These are phyloP conservation scores for Fusarium sp. DNA, from an alignment of 2,329 filamentous ascomycete species.

Conservation along the genomic window DNA sequence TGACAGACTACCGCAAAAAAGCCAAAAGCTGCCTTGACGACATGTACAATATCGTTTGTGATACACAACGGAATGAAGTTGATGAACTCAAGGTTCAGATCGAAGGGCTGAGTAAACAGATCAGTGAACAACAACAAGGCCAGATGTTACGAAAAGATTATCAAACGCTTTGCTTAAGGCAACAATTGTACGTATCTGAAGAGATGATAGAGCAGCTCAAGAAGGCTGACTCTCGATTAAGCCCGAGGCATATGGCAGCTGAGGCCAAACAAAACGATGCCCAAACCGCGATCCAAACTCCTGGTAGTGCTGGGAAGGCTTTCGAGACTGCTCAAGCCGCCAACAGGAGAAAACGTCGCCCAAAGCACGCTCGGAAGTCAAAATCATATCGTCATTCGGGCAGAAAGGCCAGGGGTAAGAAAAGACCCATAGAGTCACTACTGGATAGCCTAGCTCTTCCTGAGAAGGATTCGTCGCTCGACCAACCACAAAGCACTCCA, in stretches of 20 bases:
- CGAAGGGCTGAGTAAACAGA: background rate
- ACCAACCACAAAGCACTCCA: background rate
- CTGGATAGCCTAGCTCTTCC: background rate
- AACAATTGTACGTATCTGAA: background rate
- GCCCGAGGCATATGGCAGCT: background rate
- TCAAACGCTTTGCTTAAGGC: background rate
- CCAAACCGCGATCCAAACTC: background rate
- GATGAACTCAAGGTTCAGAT: background rate
- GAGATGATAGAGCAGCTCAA: background rate
- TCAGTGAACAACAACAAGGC: background rate
- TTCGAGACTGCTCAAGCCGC: conserved; percentile 3
- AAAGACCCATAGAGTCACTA: background rate
- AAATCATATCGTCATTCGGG: background rate
- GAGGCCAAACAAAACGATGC: too few relatives aligned
- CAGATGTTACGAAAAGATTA: background rate
- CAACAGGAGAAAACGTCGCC: background rate
- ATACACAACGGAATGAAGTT: background rate
- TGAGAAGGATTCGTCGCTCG: background rate
- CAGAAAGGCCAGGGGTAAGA: background rate
- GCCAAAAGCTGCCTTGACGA: conserved; percentile 3
- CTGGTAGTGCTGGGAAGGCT: conserved; percentile 6
- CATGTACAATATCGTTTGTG: background rate
- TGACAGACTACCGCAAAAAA: background rate
- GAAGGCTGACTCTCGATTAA: background rate
- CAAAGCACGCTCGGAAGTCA: background rate